Percentiles rank a stretch among this genome's conserved stretches.
Evolutionary conservation across 345 rosid genomes (phyloP).

Genomic region (Theobroma cacao): DNA sequence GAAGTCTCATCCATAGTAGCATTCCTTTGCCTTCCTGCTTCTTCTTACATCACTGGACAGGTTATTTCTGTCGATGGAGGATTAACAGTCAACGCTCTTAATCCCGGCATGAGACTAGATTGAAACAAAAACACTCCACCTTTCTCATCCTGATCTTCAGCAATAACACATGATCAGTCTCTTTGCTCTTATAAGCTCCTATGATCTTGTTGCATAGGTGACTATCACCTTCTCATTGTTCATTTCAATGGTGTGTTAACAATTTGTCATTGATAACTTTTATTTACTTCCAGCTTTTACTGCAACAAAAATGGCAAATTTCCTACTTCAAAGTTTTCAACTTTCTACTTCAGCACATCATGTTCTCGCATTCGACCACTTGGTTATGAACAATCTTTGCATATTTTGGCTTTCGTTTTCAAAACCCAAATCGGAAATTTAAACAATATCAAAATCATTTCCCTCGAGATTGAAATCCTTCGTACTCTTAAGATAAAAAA

Average conservation of each 20-base stretch:
- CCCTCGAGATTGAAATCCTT: too few relatives aligned
- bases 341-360: neutral
- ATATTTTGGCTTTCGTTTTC: too few relatives aligned
- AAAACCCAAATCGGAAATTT: too few relatives aligned
- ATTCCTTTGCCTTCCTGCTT: slow-evolving; percentile 71
- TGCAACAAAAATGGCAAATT: neutral
- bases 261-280: neutral
- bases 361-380: too few relatives aligned
- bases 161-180: neutral
- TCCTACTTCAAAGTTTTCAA: neutral
- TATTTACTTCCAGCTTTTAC: neutral
- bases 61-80: slow-evolving; percentile 70
- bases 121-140: neutral
- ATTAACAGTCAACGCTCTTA: slow-evolving; percentile 42
- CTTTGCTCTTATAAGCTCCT: neutral
- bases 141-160: neutral
- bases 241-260: neutral
- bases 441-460: too few relatives aligned
- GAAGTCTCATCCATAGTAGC: slow-evolving; percentile 73
- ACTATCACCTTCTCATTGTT: neutral
- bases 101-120: slow-evolving; percentile 19
- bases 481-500: too few relatives aligned
- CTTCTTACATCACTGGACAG: slow-evolving; percentile 80
- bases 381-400: too few relatives aligned
- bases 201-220: neutral